Base-by-base conservation (phyloP, 2,329 filamentous ascomycete species). In the Botrytis galanthina region DNA sequence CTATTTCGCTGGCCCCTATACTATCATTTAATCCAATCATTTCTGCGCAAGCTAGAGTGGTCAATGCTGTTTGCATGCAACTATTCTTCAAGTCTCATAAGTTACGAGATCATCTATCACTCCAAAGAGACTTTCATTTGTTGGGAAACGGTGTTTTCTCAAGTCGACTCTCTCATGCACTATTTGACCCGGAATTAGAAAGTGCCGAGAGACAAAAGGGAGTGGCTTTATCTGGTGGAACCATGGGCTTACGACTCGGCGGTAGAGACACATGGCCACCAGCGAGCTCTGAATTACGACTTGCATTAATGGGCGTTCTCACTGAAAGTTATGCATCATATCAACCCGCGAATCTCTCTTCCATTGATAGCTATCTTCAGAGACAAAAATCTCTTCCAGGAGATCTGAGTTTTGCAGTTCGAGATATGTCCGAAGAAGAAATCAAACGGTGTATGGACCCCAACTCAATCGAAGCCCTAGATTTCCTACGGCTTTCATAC, bases 401-500 rank as follows among this genome's bases (percentile, higher is more conserved):
- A 0, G 89, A 91, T 37, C 82, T 95, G 44, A 93, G 90, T 81
- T 98, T 99, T 80, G 90, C 93, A 0, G 92, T 99, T 37, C 92
- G 96, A 54, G 91, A 95, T 77, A 86, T 98, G 75, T 87, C 90
- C 0, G 86, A 90, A 12, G 90, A 91, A 64, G 94, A 98, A 77
- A 93, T 97, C 66, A 89, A 94, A 70, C 90, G 88, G 75, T 95
- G 94, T 81, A 91, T 97, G 86, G 89, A 98, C 78, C 91, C 94
- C 0, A 88, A 93, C 80, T 92, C 91, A 0, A 87, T 98, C 29
- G 91, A 95, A 80, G 96, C 96, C 0, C 86, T 98, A n/a, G 96
- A 98, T 82, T 98, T 99, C 79, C 85, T 99, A 26, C 90, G 93
- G 2, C 84, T 99, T 12, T 92, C 94, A 63, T 98, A 98, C 82